phyloP scores from a whole-genome alignment of 306 rosid genomes.

The Castanopsis chinensis region DNA sequence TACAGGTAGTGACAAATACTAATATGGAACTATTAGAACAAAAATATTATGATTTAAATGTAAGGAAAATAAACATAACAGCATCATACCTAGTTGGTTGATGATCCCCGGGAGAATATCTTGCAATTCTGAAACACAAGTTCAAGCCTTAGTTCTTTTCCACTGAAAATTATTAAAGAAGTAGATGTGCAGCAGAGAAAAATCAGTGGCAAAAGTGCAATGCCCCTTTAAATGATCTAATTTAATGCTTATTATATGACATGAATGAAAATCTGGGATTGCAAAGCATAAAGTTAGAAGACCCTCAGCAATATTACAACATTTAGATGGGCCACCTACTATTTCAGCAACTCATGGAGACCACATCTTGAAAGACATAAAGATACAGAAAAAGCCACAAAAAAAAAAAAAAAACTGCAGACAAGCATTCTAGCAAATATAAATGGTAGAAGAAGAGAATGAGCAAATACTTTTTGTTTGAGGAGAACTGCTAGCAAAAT shows the following conservation, averaged over 20 bases:
- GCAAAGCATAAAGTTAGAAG: background rate
- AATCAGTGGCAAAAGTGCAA: slow-evolving; percentile 1
- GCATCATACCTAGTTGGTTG: slow-evolving; percentile 77
- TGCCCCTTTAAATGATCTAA: background rate
- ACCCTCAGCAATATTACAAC: background rate
- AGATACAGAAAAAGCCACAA: too few relatives aligned
- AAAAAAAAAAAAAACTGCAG: too few relatives aligned
- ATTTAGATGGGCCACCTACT: too few relatives aligned
- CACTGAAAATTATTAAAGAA: background rate
- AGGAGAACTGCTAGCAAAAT: slow-evolving; percentile 87
- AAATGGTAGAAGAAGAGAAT: background rate
- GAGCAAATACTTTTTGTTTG: slow-evolving; percentile 77
- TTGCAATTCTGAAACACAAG: slow-evolving; percentile 74
- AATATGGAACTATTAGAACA: background rate
- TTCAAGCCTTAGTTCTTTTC: background rate
- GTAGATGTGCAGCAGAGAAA: background rate
- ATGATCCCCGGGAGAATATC: slow-evolving; percentile 92
- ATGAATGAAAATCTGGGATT: background rate
- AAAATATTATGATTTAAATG: background rate
- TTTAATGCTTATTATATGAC: background rate
- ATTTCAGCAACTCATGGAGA: background rate
- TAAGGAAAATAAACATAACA: background rate
- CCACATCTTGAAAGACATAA: background rate
- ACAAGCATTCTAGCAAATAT: background rate
- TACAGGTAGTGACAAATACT: background rate